These are phyloP conservation scores for Entomophthora muscae DNA, from an alignment of 371 early-diverging fungal species.

Conservation along the genomic window DNA sequence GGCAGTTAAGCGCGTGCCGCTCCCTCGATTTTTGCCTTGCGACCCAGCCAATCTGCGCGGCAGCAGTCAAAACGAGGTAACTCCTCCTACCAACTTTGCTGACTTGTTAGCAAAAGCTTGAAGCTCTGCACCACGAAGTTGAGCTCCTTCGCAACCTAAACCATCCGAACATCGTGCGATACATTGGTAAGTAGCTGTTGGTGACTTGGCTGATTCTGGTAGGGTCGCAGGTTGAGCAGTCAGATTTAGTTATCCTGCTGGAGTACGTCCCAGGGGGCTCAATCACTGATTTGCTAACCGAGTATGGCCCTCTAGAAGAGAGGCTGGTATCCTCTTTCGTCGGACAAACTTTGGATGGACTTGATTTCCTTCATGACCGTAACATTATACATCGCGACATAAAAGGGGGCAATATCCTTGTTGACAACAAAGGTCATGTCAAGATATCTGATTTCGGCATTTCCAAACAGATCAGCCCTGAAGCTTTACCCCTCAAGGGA, in stretches of 20 bases:
- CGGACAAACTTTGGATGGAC: conserved; percentile 78
- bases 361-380: conserved; percentile 86
- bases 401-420: conserved; percentile 84
- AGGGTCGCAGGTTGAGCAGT: conserved; percentile 61
- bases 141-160: conserved; percentile 68
- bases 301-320: conserved; percentile 77
- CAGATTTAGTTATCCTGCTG: conserved; percentile 80
- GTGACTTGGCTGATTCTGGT: background rate
- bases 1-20: conserved; percentile 95
- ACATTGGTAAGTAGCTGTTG: conserved; percentile 24
- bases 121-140: conserved; percentile 77
- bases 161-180: conserved; percentile 90
- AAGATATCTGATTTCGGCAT: conserved; percentile 97
- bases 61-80: background rate
- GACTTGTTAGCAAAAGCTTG: conserved; percentile 13
- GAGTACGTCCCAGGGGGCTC: conserved; percentile 98
- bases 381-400: conserved; percentile 96
- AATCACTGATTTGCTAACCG: conserved; percentile 61
- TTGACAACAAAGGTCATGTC: conserved; percentile 82
- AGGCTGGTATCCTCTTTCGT: conserved; percentile 66
- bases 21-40: conserved; percentile 48
- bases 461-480: background rate
- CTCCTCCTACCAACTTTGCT: background rate
- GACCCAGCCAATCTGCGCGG: conserved; percentile 36
- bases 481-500: background rate